Evolutionary conservation across 1,139 yeast genomes (phyloP), one percentile per base, ranked within the genome.

Genomic region (Hyphopichia pseudoburtonii): DNA sequence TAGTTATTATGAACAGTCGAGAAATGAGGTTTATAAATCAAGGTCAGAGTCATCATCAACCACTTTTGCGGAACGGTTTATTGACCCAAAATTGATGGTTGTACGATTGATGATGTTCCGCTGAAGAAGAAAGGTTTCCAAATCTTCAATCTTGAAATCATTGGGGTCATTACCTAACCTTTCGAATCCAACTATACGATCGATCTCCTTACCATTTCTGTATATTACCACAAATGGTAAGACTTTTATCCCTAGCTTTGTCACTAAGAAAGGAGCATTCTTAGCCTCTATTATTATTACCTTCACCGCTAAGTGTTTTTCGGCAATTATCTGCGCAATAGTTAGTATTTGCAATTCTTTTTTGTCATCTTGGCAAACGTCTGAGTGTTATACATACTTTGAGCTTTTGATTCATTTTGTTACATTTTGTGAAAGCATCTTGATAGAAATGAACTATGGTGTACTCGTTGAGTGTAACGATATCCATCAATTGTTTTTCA

Each of bases 171-270:
- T 57, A 2, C 76, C 78, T 33, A 86, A 61, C 30, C 74, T 73
- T 36, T 80, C 82, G 50, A 86, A 82, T 7, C 95, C 95, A 4
- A 84, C 71, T 7, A 85, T 55, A 42, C 87, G 60, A 21, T 73
- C 69, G 3, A 66, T 53, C 51, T 85, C 90, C 33, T 68, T 60
- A 1, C 90, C 90, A 22, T 72, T 64, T 24, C 62, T 62, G 52
- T 82, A 86, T n/a, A 80, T 69, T 2, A 83, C 61, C 5, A 86
- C 80, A 49, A 82, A 82, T 1, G 96, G 96, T 8, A 87, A 66
- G 5, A 83, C 81, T 50, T 82, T 78, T 34, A 87, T 67, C 2
- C 67, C 64, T 33, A 87, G 67, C 50, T 78, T 80, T 2, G 78
- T 62, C 3, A 80, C 87, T 35, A 87, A 62, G 52, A 87, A 87